Percentiles rank a stretch among this genome's conserved stretches.
These are phyloP conservation scores for Theobroma grandiflorum DNA, from an alignment of 441 rosid species.

Conservation along the genomic window DNA sequence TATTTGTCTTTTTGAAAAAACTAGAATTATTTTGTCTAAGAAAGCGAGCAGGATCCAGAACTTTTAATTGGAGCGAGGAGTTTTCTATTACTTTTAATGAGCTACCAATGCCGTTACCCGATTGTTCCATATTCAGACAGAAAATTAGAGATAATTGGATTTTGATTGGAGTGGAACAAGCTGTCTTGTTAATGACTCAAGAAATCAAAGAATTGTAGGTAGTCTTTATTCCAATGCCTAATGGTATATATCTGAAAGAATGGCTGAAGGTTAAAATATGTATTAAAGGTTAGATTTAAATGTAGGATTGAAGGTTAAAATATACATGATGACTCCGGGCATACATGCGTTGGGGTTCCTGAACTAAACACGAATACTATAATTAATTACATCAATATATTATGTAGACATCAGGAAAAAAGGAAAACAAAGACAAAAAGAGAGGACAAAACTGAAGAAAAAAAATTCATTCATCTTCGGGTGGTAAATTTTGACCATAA, in stretches of 20 bases:
- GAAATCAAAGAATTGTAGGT: background rate
- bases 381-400: background rate
- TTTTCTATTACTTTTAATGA: background rate
- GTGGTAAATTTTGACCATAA: too few relatives aligned
- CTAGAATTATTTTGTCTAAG: background rate
- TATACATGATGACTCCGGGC: background rate
- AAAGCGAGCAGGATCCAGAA: background rate
- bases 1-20: background rate
- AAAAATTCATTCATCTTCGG: too few relatives aligned
- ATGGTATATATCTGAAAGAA: too few relatives aligned
- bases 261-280: too few relatives aligned
- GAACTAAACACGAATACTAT: background rate
- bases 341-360: background rate
- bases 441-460: too few relatives aligned
- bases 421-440: too few relatives aligned
- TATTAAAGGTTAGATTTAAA: background rate
- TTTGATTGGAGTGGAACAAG: background rate
- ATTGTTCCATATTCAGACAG: background rate
- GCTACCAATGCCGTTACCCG: background rate
- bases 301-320: background rate
- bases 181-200: background rate
- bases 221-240: background rate
- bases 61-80: background rate
- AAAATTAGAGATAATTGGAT: background rate
- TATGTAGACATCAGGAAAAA: background rate